A percentile compares a stretch with the other conserved stretches of the same genome.
Evolutionary conservation across 441 rosid species (phyloP).

Genomic region (Corymbia citriodora): DNA sequence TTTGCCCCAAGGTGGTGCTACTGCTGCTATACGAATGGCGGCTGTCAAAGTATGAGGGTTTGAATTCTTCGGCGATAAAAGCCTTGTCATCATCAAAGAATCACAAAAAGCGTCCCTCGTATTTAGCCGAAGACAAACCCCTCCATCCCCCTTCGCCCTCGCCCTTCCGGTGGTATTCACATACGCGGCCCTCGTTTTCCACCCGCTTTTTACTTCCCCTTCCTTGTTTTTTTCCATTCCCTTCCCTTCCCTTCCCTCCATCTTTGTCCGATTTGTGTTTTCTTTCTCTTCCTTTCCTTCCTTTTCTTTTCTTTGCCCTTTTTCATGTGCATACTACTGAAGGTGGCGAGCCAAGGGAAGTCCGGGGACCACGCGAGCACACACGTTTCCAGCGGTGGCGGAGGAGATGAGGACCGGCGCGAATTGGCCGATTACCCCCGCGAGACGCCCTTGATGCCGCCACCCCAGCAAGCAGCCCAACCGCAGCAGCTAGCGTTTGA

Average conservation of each 20-base stretch:
- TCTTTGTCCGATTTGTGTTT: background rate
- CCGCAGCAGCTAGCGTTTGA: background rate
- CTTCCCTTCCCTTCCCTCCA: background rate
- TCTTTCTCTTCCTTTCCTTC: background rate
- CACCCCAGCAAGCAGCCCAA: background rate
- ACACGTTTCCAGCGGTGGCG: background rate
- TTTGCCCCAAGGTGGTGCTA: background rate
- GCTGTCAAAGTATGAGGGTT: background rate
- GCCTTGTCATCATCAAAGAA: background rate
- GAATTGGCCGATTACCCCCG: background rate
- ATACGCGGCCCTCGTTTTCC: background rate
- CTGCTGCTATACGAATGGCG: background rate
- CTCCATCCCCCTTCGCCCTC: background rate
- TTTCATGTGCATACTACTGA: slow-evolving; percentile 11
- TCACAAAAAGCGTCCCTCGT: background rate
- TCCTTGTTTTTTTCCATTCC: background rate
- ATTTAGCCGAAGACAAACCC: background rate
- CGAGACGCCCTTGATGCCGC: background rate
- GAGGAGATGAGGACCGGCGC: background rate
- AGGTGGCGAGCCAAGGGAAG: slow-evolving; percentile 51
- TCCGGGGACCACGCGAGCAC: slow-evolving; percentile 5
- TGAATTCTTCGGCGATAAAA: background rate
- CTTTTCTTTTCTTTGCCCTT: background rate
- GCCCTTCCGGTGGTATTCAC: background rate
- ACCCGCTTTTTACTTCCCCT: background rate